Evolutionary conservation across 305 asterid genomes (phyloP), one percentile per base, ranked within the genome.

Genomic region (Solanum hybrid): DNA sequence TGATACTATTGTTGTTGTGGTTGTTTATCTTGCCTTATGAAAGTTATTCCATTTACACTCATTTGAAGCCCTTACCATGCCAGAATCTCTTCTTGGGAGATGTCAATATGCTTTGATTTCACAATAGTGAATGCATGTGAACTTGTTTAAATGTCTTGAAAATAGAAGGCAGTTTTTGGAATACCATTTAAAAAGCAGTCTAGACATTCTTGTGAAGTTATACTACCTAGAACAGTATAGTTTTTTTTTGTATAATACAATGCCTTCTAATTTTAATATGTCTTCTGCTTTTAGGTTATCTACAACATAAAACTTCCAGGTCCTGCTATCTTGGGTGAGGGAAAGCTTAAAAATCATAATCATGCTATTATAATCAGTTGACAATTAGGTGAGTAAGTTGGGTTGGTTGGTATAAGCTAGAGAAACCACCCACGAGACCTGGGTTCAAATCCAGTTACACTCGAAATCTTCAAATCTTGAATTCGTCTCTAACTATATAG

Each of bases 301-400:
- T 97, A 97, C 92, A 95, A 95, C 17, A 97, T 97, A 93, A 97
- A 97, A 93, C 98, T 97, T 89, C 99, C 99, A 3, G 98, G 99
- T 87, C 95, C 94, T 90, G 97, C 99, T 90, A 97, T 96, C 90
- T 92, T 96, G 93, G 99, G 98, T 88, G 99, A 97, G 92, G 99
- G 99, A 80, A 96, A 96, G 91, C 98, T 98, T 90, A 97, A 97
- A 93, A 97, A 96, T 89, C 99, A 97, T 92, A 97, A 97, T 92
- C 99, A 97, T 93, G 99, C 99, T 89, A 96, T 97, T 90, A 94
- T 97, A 84, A 97, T 97, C 92, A 97, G 51, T 39, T 39, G 51
- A 39, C 2, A 39, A 39, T 39, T 39, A 39, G 51, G 51, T 39
- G 51, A 39, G 14, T 39, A 39, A 39, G 51, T 39, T 39, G 57